Base-by-base conservation (phyloP, 2,329 filamentous ascomycete genomes). In the Esteya vermicola region DNA sequence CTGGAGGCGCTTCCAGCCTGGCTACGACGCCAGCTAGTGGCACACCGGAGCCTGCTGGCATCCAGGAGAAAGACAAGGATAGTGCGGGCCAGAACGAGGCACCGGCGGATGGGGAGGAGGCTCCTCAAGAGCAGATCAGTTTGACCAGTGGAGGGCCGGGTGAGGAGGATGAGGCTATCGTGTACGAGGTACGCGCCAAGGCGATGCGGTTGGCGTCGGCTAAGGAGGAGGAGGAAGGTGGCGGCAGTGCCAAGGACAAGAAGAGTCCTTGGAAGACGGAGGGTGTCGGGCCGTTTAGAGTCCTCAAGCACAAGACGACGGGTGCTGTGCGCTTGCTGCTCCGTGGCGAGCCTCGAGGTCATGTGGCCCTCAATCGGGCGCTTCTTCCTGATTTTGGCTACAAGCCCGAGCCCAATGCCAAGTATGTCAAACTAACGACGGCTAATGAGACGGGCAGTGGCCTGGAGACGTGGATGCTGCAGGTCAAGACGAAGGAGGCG, bases 241-340 rank as follows among this genome's bases (percentile, higher is more conserved):
- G 66, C 21, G 60, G 64, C n/a, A 62, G 63, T 21, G 54, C 51
- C 4, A 45, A 51, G 20, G 50, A 55, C 37, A 68, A 67, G 50
- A 60, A 68, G 51, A 72, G 64, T 39, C 65, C 68, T 2, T 93
- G 82, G 82, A 62, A 68, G 23, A 75, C 70, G 1, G 73, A 80
- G 54, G 85, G 84, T 33, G 63, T 84, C 8, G 85, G 85, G 1
- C 70, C 74, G 10, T 61, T 88, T 39, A 78, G 81, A 30, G 55
- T 93, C 13, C 64, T 93, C 45, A 80, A 81, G 57, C 71, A 89
- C 61, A 81, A 83, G 55, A 67, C 68, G 14, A 83, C 76, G 1
- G 74, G 72, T 18, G 67, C 70, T 22, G 70, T 78, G 4, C 75
- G 85, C 31, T 62, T 91, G 34, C 60, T 93, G 18, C 61, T 88